Percentiles rank a stretch among this genome's conserved stretches.
phyloP scores from a whole-genome alignment of 129 eudicot species.

The Flaveria robusta region DNA sequence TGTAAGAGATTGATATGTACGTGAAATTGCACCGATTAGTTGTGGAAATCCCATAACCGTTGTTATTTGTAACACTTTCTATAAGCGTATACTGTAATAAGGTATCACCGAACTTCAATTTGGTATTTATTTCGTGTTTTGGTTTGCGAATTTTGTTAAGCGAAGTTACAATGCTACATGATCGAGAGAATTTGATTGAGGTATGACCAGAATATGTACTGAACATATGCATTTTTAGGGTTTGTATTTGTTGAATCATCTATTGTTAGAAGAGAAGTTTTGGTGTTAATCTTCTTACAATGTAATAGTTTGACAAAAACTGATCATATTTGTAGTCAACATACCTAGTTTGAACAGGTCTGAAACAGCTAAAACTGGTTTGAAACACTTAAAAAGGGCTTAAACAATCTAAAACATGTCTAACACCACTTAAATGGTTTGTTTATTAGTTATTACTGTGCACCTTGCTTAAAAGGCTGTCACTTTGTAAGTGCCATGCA shows the following conservation, averaged over 20 bases:
- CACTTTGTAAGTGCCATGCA: too few relatives aligned
- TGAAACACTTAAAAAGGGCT: too few relatives aligned
- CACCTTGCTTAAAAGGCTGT: too few relatives aligned
- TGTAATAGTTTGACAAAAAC: too few relatives aligned
- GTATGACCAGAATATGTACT: too few relatives aligned
- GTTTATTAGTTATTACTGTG: too few relatives aligned
- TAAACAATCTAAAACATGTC: too few relatives aligned
- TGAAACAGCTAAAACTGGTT: too few relatives aligned
- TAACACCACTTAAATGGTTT: too few relatives aligned
- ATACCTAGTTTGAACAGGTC: background rate
- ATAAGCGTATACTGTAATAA: background rate
- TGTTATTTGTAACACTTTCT: background rate
- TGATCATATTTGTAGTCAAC: background rate
- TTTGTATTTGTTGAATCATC: background rate
- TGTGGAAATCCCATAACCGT: slow-evolving; percentile 7
- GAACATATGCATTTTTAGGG: background rate
- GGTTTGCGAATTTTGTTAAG: background rate
- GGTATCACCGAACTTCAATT: slow-evolving; percentile 1
- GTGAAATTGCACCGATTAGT: background rate
- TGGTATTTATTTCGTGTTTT: slow-evolving; percentile 3
- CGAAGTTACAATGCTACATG: too few relatives aligned
- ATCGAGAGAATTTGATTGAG: background rate
- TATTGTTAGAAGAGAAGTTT: background rate
- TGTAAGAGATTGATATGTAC: too few relatives aligned
- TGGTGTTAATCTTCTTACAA: background rate